Evolutionary conservation across 441 rosid species (phyloP).

Genomic region (Breynia disticha): DNA sequence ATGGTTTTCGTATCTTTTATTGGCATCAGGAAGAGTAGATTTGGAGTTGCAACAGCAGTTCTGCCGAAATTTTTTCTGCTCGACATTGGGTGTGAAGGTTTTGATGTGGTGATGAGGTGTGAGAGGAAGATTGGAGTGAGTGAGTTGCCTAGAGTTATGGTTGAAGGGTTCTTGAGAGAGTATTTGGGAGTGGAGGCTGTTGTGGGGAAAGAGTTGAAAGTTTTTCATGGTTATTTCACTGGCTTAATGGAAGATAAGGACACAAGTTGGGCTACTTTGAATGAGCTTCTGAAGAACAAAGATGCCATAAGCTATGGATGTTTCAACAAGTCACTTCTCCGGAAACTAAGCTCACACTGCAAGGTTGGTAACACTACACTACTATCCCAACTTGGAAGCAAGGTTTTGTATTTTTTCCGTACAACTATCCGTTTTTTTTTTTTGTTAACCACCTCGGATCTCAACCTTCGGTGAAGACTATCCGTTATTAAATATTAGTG

Average conservation of each 20-base stretch:
- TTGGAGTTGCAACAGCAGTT: constrained; percentile 33
- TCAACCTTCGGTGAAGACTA: too few species aligned
- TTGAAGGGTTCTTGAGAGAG: constrained; percentile 48
- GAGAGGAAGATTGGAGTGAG: constrained; percentile 39
- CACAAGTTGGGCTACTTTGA: background rate
- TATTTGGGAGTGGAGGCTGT: constrained; percentile 42
- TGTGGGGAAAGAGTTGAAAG: constrained; percentile 41
- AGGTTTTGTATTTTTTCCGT: too few species aligned
- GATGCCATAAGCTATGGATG: constrained; percentile 21
- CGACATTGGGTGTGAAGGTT: constrained; percentile 43
- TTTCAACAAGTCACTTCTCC: constrained; percentile 21
- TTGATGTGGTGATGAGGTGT: constrained; percentile 35
- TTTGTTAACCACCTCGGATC: too few species aligned
- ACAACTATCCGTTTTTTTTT: too few species aligned
- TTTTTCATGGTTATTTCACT: constrained; percentile 26
- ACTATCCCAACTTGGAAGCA: background rate
- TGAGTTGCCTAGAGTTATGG: constrained; percentile 50
- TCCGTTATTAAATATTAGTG: too few species aligned
- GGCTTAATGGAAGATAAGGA: constrained; percentile 33
- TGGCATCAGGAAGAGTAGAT: constrained; percentile 29
- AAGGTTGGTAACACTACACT: constrained; percentile 19
- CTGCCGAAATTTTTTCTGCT: constrained; percentile 56
- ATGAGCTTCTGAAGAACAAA: constrained; percentile 10
- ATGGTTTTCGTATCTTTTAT: constrained; percentile 49
- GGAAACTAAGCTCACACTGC: constrained; percentile 16